Conservation (phyloP, 345 rosid genomes). For the Crucihimalaya himalaica region DNA sequence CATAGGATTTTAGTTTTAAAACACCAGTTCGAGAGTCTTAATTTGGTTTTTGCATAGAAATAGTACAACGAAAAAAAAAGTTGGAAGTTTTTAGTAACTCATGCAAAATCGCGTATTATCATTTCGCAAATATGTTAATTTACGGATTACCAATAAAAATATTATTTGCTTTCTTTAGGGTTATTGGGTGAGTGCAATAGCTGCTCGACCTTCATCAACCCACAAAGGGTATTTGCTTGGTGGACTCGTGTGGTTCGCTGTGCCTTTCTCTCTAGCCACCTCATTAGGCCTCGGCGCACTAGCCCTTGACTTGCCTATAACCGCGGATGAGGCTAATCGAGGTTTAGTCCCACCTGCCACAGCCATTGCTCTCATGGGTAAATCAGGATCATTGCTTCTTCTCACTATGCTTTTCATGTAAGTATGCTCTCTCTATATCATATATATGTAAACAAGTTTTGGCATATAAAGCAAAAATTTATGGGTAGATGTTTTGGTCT, state of each 20-base stretch:
- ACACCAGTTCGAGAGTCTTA: background rate
- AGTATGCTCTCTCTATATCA: slow-evolving; percentile 33
- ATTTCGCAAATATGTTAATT: background rate
- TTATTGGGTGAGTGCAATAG: slow-evolving; percentile 97
- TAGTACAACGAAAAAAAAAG: background rate
- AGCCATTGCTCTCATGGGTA: slow-evolving; percentile 95
- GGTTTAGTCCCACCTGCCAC: slow-evolving; percentile 96
- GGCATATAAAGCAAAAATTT: background rate
- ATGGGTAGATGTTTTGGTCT: background rate
- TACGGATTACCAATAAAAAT: background rate
- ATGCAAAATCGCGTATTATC: background rate
- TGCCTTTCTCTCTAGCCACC: slow-evolving; percentile 90
- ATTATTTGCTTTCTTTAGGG: slow-evolving; percentile 47
- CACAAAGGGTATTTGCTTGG: slow-evolving; percentile 91
- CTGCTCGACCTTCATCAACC: slow-evolving; percentile 91
- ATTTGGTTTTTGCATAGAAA: background rate
- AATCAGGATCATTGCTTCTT: slow-evolving; percentile 83
- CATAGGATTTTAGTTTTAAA: background rate
- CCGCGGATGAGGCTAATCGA: slow-evolving; percentile 65
- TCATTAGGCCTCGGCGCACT: slow-evolving; percentile 94
- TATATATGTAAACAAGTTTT: background rate
- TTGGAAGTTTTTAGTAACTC: background rate
- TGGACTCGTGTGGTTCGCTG: slow-evolving; percentile 94
- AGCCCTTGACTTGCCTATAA: slow-evolving; percentile 84
- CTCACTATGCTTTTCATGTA: slow-evolving; percentile 97